Percentiles rank a stretch among this genome's conserved stretches.
These are phyloP conservation scores for Allantophomopsis lycopodina DNA, from an alignment of 2,329 filamentous ascomycete genomes.

Conservation along the genomic window DNA sequence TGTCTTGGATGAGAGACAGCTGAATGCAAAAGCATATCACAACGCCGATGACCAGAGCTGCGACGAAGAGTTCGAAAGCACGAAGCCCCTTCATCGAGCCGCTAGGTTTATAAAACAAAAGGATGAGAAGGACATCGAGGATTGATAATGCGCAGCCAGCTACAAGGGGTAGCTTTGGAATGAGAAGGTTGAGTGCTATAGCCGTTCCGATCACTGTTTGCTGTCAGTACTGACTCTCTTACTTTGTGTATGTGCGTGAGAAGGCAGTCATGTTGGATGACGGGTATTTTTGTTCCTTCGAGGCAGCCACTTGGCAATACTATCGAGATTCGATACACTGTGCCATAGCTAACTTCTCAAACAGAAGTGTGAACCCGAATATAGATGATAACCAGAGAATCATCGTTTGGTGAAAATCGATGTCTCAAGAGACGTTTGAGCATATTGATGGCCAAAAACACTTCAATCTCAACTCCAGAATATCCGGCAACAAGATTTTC, in stretches of 20 bases:
- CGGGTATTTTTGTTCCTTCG: background rate
- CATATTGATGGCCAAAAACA: too few relatives aligned
- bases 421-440: too few relatives aligned
- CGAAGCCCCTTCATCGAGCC: conserved; percentile 44
- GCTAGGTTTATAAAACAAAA: conserved; percentile 50
- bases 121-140: conserved; percentile 51
- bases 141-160: conserved; percentile 58
- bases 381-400: too few relatives aligned
- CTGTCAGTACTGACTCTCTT: background rate
- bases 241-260: background rate
- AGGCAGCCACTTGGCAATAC: too few relatives aligned
- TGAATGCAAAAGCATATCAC: conserved; percentile 60
- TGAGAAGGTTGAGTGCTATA: conserved; percentile 53
- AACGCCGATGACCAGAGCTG: conserved; percentile 50
- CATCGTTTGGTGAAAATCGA: too few relatives aligned
- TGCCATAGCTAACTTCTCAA: conserved; percentile 20
- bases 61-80: conserved; percentile 51
- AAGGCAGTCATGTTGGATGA: background rate
- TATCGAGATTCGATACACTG: too few relatives aligned
- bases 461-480: conserved; percentile 15
- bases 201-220: conserved; percentile 49
- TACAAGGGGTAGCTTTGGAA: conserved; percentile 49
- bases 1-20: conserved; percentile 44
- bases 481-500: conserved; percentile 36
- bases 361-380: too few relatives aligned